Conservation (phyloP, 1,284 basidiomycete species). For the Calocybe gambosa region DNA sequence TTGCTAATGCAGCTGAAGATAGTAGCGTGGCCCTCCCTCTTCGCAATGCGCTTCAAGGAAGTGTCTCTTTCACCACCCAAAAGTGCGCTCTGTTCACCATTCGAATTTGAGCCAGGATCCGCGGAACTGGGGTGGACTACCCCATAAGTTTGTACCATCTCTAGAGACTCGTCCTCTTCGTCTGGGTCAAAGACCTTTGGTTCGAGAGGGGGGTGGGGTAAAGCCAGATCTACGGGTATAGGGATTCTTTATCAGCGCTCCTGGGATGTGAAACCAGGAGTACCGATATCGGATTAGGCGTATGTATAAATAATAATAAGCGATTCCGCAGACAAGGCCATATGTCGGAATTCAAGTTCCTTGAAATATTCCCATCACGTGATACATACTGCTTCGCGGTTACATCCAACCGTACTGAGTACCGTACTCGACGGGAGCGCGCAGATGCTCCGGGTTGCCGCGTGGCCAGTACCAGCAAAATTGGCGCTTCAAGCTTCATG, state of each 20-base stretch:
- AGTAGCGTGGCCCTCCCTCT: conserved; percentile 58
- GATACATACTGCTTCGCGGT: no score
- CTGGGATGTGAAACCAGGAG: neutral
- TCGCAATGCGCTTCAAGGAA: conserved; percentile 20
- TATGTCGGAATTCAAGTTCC: neutral
- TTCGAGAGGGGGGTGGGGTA: conserved; percentile 6
- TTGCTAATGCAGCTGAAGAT: conserved; percentile 69
- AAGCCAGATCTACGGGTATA: conserved; percentile 22
- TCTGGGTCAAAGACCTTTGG: conserved; percentile 14
- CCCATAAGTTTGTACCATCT: conserved; percentile 65
- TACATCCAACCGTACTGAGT: no score
- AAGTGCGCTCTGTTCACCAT: conserved; percentile 45
- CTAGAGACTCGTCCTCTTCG: conserved; percentile 32
- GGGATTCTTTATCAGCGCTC: neutral
- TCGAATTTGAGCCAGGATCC: conserved; percentile 21
- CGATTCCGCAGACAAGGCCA: no score
- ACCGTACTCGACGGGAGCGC: no score
- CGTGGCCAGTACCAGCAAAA: no score
- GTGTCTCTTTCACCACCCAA: conserved; percentile 40
- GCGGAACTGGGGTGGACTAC: conserved; percentile 29
- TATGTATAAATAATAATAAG: no score
- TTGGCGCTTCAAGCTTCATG: no score
- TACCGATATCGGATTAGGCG: neutral
- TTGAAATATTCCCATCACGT: no score
- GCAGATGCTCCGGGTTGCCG: no score